Percentiles rank a stretch among this genome's conserved stretches.
Conservation (phyloP, 2,329 filamentous ascomycete genomes). For the Trichophyton benhamiae region DNA sequence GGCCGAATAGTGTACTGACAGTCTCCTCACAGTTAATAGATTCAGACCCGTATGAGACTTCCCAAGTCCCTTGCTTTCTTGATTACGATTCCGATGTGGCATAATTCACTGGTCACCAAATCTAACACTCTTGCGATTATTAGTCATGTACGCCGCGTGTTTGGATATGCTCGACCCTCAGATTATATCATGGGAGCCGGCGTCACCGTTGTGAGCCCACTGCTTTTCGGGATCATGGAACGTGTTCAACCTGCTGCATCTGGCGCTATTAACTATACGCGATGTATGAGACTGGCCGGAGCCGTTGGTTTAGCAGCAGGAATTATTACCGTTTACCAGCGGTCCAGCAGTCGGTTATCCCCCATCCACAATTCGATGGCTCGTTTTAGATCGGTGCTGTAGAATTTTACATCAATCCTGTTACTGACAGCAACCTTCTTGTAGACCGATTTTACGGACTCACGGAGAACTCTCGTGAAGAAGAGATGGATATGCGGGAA, state of each 20-base stretch:
- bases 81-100: no score
- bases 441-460: conserved; percentile 92
- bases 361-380: background rate
- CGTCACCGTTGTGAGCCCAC: conserved; percentile 60
- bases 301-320: conserved; percentile 63
- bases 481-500: conserved; percentile 93
- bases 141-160: conserved; percentile 82
- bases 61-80: conserved; percentile 1
- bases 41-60: conserved; percentile 74
- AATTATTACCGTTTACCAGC: conserved; percentile 73
- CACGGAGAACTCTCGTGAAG: conserved; percentile 79
- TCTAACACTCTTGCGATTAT: background rate
- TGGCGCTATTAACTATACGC: conserved; percentile 67
- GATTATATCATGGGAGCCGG: conserved; percentile 65
- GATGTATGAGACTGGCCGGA: conserved; percentile 66
- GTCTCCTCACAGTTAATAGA: conserved; percentile 71
- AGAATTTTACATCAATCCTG: no score
- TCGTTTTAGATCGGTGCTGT: background rate
- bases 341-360: conserved; percentile 60
- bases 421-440: conserved; percentile 3
- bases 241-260: conserved; percentile 72
- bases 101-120: background rate
- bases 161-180: conserved; percentile 71
- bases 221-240: conserved; percentile 67
- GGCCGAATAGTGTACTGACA: conserved; percentile 5